Evolutionary conservation across 2,329 filamentous ascomycete species (phyloP), one percentile per base, ranked within the genome.

Genomic region (Talaromyces sp.): DNA sequence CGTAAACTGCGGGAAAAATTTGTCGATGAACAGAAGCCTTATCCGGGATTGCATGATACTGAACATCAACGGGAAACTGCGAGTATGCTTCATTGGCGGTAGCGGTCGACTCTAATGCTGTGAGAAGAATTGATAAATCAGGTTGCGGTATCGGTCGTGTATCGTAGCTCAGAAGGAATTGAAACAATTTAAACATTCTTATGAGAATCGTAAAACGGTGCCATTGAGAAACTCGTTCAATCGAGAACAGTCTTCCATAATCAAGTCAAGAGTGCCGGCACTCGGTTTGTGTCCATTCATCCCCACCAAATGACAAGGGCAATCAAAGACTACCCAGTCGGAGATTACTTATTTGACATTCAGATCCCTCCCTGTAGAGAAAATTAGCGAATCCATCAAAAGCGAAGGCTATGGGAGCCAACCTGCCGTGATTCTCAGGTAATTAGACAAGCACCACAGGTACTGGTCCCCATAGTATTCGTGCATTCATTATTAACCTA

Each of bases 161-260:
- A 57, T 63, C 52, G 49, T 63, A 57, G 52, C 37, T 54, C 35
- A 47, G 41, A 56, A 39, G n/a, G 9, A 47, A n/a, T 47, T 54
- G 19, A 52, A 37, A 39, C 45, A 39, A 27, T 39, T 37, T 35
- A 41, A 61, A 52, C 59, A 33, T 45, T 22, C 58, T 65, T 31
- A 73, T 83, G 85, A 61, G 80, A 79, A 75, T 85, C 82, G 65
- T 80, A 76, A 76, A 49, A 78, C 76, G 67, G 81, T 75, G 72
- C 81, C 80, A 60, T 74, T 49, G 17, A 39, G 15, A 54, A 25
- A 49, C 22, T 54, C 43, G 47, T 54, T 62, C 50, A 13, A 62
- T 49, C 17, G 75, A 31, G 81, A 79, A 27, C 72, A 68, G 61
- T 81, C 77, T 68, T 79, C 77, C 68, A 82, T 79, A 71, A 84